Evolutionary conservation across 2,329 filamentous ascomycete species (phyloP).

Genomic region (Diaporthe sp.): DNA sequence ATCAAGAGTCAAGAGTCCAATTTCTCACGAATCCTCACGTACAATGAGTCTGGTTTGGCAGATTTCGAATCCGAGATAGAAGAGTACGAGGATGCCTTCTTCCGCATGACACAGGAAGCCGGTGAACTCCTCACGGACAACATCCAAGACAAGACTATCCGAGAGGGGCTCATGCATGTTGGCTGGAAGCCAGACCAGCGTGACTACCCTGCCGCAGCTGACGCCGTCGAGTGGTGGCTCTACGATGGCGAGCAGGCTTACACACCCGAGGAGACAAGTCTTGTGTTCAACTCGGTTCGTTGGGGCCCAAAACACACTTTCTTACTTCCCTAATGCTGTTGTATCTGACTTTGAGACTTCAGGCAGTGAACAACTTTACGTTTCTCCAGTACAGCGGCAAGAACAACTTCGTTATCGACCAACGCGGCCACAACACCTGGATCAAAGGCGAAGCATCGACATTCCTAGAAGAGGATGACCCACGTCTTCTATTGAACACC

Average conservation of each 20-base stretch:
- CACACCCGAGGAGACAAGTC: slow-evolving; percentile 12
- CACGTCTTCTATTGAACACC: not conserved
- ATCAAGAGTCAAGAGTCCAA: slow-evolving; percentile 9
- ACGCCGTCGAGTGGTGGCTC: slow-evolving; percentile 13
- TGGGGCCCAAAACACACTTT: not conserved
- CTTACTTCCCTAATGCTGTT: too few relatives aligned
- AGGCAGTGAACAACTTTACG: slow-evolving; percentile 10
- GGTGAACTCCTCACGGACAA: not conserved
- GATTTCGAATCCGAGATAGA: slow-evolving; percentile 3
- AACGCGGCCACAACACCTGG: slow-evolving; percentile 9
- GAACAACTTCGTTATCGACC: slow-evolving; percentile 16
- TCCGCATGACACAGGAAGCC: not conserved
- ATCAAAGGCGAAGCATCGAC: slow-evolving; percentile 4
- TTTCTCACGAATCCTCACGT: slow-evolving; percentile 6
- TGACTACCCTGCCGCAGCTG: not conserved
- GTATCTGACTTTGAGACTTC: not conserved
- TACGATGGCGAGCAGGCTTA: slow-evolving; percentile 7
- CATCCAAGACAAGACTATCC: not conserved
- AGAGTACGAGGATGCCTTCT: not conserved
- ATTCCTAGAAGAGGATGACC: not conserved
- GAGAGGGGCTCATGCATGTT: not conserved
- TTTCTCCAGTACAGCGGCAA: not conserved
- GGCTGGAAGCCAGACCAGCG: slow-evolving; percentile 6
- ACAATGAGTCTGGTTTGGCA: not conserved
- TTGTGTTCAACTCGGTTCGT: slow-evolving; percentile 16